Percentiles rank a stretch among this genome's conserved stretches.
Conservation (phyloP, 192 early-diverging fungal species). For the Backusella liffmaniae region DNA sequence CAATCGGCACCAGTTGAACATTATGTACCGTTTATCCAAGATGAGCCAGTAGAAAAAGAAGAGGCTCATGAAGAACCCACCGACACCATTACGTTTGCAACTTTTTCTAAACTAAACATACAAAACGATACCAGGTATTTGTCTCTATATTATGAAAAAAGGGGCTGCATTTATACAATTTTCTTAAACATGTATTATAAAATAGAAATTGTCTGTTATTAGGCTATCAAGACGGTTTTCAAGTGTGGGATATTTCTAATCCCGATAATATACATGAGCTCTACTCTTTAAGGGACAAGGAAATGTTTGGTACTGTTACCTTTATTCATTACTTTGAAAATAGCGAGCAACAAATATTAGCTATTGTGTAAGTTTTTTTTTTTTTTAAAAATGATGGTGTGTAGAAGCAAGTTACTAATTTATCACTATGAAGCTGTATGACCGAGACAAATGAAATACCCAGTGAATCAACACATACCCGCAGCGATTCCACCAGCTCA, state of each 20-base stretch:
- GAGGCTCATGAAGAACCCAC: not conserved
- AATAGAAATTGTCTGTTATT: constrained; percentile 48
- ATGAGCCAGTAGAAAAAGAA: not conserved
- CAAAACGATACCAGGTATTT: not conserved
- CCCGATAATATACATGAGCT: constrained; percentile 67
- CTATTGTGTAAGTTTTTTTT: constrained; percentile 27
- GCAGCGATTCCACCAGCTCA: not conserved
- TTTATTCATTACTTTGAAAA: constrained; percentile 46
- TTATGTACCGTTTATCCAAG: not conserved
- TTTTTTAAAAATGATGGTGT: not conserved
- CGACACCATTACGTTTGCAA: constrained; percentile 24
- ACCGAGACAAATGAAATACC: not conserved
- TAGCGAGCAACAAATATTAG: constrained; percentile 21
- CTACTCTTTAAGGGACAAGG: constrained; percentile 50
- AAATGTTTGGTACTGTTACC: constrained; percentile 43
- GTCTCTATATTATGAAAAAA: not conserved
- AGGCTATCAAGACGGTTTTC: constrained; percentile 74
- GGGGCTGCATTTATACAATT: not conserved
- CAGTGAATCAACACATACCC: not conserved
- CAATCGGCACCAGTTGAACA: constrained; percentile 6
- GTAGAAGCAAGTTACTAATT: not conserved
- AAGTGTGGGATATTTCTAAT: constrained; percentile 73
- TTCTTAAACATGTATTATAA: not conserved
- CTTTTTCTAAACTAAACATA: constrained; percentile 16
- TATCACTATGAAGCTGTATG: not conserved